Percentiles rank a stretch among this genome's conserved stretches.
These are phyloP conservation scores for Hypoxylon sp. DNA, from an alignment of 2,329 filamentous ascomycete species.

Conservation along the genomic window DNA sequence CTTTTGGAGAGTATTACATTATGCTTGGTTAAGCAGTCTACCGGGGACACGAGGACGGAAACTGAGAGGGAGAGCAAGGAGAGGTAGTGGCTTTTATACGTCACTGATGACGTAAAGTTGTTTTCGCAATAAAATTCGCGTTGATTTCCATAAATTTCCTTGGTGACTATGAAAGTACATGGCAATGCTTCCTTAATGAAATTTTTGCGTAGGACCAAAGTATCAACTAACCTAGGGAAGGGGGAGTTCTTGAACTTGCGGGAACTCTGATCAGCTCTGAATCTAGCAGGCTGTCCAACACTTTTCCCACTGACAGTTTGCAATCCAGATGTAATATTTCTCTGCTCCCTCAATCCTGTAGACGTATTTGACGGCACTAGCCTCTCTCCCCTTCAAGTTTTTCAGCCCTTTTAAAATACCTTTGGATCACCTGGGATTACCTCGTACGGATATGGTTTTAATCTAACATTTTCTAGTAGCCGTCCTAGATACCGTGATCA, in stretches of 20 bases:
- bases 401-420: constrained; percentile 68
- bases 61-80: too few relatives aligned
- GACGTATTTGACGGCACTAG: constrained; percentile 76
- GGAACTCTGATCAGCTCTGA: background rate
- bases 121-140: background rate
- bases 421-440: constrained; percentile 68
- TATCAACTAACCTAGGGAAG: background rate
- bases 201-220: background rate
- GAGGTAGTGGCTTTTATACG: too few relatives aligned
- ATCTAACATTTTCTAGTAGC: constrained; percentile 64
- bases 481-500: constrained; percentile 57
- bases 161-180: background rate
- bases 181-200: background rate
- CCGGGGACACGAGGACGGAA: too few relatives aligned
- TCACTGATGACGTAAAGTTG: background rate
- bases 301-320: background rate
- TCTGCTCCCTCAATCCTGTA: constrained; percentile 59
- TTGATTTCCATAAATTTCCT: background rate
- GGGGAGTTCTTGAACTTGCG: constrained; percentile 11
- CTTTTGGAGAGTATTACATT: background rate
- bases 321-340: constrained; percentile 17
- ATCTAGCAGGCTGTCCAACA: background rate
- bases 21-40: background rate
- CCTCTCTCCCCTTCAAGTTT: constrained; percentile 72
- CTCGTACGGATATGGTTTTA: constrained; percentile 65